phyloP scores from a whole-genome alignment of 345 rosid species.

The Chamaenerion angustifolium region DNA sequence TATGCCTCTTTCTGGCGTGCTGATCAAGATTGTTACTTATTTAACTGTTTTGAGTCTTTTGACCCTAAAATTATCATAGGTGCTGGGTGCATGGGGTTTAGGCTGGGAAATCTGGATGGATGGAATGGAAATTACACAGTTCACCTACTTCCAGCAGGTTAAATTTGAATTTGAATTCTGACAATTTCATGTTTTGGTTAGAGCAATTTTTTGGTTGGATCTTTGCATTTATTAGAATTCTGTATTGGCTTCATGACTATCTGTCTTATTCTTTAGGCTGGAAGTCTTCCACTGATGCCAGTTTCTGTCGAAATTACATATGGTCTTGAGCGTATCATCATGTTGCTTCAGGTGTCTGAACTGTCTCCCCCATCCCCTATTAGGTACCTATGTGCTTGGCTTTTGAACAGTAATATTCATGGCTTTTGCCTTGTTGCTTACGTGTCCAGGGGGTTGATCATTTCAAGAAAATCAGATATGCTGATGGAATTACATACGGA shows the following conservation, averaged over 20 bases:
- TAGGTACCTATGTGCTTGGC: no score
- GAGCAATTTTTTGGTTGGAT: no score
- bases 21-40: neutral
- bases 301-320: conserved; percentile 95
- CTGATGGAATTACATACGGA: conserved; percentile 90
- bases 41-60: neutral
- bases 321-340: conserved; percentile 93
- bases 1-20: neutral
- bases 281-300: conserved; percentile 84
- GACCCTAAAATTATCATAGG: conserved; percentile 29
- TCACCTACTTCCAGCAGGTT: conserved; percentile 99
- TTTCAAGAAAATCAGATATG: conserved; percentile 85
- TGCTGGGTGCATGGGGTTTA: conserved; percentile 99
- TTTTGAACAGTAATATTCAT: no score
- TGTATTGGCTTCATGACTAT: no score
- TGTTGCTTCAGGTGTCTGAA: conserved; percentile 78
- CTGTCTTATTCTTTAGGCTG: conserved; percentile 37
- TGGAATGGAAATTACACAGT: conserved; percentile 98
- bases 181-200: no score
- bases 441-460: conserved; percentile 77
- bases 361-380: no score
- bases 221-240: neutral
- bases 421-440: no score
- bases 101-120: conserved; percentile 99
- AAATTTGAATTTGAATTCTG: conserved; percentile 1